phyloP scores from a whole-genome alignment of 768 basidiomycete genomes.

The Tricholoma matsutake region DNA sequence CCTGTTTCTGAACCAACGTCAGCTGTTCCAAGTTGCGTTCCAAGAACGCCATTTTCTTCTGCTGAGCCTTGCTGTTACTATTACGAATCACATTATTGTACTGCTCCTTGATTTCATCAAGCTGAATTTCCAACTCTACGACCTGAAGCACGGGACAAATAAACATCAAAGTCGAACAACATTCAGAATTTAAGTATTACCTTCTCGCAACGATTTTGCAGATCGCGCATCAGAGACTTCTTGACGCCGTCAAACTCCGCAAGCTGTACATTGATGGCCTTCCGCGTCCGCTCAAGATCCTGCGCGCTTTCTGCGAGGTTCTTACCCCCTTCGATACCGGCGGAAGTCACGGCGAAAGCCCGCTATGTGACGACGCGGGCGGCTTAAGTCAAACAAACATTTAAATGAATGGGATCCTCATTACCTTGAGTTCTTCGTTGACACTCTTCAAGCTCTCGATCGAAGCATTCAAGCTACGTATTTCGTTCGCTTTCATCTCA shows the following conservation, averaged over 20 bases:
- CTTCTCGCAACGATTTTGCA: slow-evolving; percentile 99
- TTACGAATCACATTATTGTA: slow-evolving; percentile 98
- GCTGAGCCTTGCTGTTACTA: slow-evolving; percentile 97
- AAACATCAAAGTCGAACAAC: slow-evolving; percentile 7
- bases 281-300: slow-evolving; percentile 94
- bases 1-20: slow-evolving; percentile 96
- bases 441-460: slow-evolving; percentile 93
- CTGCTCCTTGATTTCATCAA: slow-evolving; percentile 98
- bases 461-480: slow-evolving; percentile 77
- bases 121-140: slow-evolving; percentile 96
- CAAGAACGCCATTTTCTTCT: slow-evolving; percentile 99
- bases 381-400: slow-evolving; percentile 10
- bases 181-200: slow-evolving; percentile 35
- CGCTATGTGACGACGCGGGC: slow-evolving; percentile 50
- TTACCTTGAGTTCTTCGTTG: slow-evolving; percentile 96
- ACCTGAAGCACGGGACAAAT: slow-evolving; percentile 51
- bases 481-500: slow-evolving; percentile 79
- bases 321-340: slow-evolving; percentile 96
- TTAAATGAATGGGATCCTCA: slow-evolving; percentile 10
- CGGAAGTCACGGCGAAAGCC: slow-evolving; percentile 94
- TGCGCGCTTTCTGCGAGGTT: slow-evolving; percentile 95
- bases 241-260: slow-evolving; percentile 99
- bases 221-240: slow-evolving; percentile 97
- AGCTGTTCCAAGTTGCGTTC: slow-evolving; percentile 96
- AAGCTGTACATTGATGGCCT: slow-evolving; percentile 96